Evolutionary conservation across 257 asterid species (phyloP).

Genomic region (Jacaranda copaia): DNA sequence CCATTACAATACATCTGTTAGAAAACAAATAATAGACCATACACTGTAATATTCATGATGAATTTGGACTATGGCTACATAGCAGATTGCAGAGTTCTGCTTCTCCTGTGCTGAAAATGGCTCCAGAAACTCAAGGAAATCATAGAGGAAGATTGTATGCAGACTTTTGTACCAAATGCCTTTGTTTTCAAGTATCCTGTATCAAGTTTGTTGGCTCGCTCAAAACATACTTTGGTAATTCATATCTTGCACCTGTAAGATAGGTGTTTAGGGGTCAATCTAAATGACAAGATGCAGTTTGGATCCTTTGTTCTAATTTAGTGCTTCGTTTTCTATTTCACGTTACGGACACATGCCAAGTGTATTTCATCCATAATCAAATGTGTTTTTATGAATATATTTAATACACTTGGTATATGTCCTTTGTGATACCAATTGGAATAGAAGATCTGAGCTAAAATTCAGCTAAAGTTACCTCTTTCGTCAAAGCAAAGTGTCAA

Average conservation of each 20-base stretch:
- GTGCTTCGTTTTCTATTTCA: too few species aligned
- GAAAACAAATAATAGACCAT: conserved; percentile 24
- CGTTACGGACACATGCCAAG: too few species aligned
- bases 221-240: conserved; percentile 77
- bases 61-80: neutral
- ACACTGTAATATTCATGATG: conserved; percentile 14
- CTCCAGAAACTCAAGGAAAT: neutral
- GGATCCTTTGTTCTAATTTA: too few species aligned
- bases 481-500: conserved; percentile 79
- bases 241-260: conserved; percentile 76
- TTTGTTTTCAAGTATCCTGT: conserved; percentile 43
- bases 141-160: neutral
- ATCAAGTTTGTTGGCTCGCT: conserved; percentile 87
- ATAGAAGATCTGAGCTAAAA: too few species aligned
- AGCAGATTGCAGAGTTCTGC: conserved; percentile 11
- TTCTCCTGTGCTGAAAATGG: conserved; percentile 14
- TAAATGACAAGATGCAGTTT: neutral
- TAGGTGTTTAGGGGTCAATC: neutral
- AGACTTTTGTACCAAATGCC: neutral
- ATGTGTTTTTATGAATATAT: too few species aligned
- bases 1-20: conserved; percentile 24
- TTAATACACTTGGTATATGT: too few species aligned
- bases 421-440: too few species aligned
- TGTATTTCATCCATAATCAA: too few species aligned
- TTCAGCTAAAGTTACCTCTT: conserved; percentile 48